Conservation (phyloP, 371 early-diverging fungal genomes). For the Mucor velutinosus region DNA sequence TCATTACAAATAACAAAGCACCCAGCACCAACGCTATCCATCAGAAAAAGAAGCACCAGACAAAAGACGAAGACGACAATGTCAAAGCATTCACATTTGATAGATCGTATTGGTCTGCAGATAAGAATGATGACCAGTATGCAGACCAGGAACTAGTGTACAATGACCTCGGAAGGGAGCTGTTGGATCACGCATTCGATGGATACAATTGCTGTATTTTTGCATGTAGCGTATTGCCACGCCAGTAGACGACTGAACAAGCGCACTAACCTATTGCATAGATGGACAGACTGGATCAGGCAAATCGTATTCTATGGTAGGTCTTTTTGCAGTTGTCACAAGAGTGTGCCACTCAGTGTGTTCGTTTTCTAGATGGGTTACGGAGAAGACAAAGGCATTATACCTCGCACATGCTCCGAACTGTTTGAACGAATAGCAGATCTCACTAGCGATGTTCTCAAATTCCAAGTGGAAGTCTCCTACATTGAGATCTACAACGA, state of each 20-base stretch:
- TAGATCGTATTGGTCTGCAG: slow-evolving; percentile 78
- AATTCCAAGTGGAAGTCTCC: slow-evolving; percentile 74
- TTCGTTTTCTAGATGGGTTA: slow-evolving; percentile 51
- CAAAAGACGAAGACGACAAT: slow-evolving; percentile 30
- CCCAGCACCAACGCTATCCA: slow-evolving; percentile 1
- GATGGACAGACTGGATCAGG: slow-evolving; percentile 86
- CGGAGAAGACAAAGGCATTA: slow-evolving; percentile 76
- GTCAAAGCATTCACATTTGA: slow-evolving; percentile 76
- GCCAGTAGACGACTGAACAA: background rate
- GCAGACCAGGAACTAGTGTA: slow-evolving; percentile 77
- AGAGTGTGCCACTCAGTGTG: no score
- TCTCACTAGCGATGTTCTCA: slow-evolving; percentile 44
- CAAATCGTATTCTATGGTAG: slow-evolving; percentile 74
- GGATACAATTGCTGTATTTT: slow-evolving; percentile 86
- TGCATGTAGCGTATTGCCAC: slow-evolving; percentile 57
- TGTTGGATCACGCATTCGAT: slow-evolving; percentile 80
- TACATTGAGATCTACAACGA: slow-evolving; percentile 86
- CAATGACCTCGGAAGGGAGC: slow-evolving; percentile 66
- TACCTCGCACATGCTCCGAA: slow-evolving; percentile 74
- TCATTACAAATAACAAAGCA: slow-evolving; percentile 49
- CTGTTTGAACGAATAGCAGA: slow-evolving; percentile 66
- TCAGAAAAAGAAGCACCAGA: slow-evolving; percentile 8
- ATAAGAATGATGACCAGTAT: slow-evolving; percentile 55
- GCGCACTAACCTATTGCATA: slow-evolving; percentile 14
- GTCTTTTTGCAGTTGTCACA: no score